A percentile compares a stretch with the other conserved stretches of the same genome.
These are phyloP conservation scores for Trypanosoma conorhini DNA, from an alignment of 208 protist species.

Conservation along the genomic window DNA sequence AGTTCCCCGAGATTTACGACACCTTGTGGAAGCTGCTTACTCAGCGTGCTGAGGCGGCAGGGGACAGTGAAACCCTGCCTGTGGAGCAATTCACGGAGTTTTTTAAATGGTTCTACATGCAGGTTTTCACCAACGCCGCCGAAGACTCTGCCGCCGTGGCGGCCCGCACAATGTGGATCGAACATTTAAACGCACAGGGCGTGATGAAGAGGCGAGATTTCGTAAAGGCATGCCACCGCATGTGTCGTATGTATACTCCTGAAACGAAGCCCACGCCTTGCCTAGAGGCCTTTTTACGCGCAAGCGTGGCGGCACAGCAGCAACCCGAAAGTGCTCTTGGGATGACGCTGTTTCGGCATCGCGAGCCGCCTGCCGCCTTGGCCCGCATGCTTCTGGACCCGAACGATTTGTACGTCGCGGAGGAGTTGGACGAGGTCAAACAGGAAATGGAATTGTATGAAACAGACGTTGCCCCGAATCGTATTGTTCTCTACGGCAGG, in stretches of 20 bases:
- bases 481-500: constrained; percentile 64
- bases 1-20: constrained; percentile 60
- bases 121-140: constrained; percentile 68
- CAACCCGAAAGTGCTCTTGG: constrained; percentile 4
- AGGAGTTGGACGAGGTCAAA: constrained; percentile 56
- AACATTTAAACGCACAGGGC: constrained; percentile 45
- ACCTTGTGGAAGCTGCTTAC: constrained; percentile 40
- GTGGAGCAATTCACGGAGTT: constrained; percentile 65
- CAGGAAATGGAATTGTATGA: constrained; percentile 42
- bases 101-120: constrained; percentile 71
- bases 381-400: constrained; percentile 48
- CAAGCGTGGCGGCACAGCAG: constrained; percentile 27
- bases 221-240: constrained; percentile 46
- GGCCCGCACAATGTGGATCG: constrained; percentile 49
- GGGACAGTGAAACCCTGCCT: constrained; percentile 16
- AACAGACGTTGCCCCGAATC: constrained; percentile 39
- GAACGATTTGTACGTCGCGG: constrained; percentile 56
- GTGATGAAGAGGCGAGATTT: constrained; percentile 52
- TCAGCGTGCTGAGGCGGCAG: constrained; percentile 6
- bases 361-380: constrained; percentile 22
- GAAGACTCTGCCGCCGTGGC: constrained; percentile 45
- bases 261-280: constrained; percentile 49
- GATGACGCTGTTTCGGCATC: constrained; percentile 34
- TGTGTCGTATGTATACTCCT: constrained; percentile 52
- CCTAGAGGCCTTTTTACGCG: constrained; percentile 43